Conservation (phyloP, 2,329 filamentous ascomycete genomes). For the Ceratocystis colombiana region DNA sequence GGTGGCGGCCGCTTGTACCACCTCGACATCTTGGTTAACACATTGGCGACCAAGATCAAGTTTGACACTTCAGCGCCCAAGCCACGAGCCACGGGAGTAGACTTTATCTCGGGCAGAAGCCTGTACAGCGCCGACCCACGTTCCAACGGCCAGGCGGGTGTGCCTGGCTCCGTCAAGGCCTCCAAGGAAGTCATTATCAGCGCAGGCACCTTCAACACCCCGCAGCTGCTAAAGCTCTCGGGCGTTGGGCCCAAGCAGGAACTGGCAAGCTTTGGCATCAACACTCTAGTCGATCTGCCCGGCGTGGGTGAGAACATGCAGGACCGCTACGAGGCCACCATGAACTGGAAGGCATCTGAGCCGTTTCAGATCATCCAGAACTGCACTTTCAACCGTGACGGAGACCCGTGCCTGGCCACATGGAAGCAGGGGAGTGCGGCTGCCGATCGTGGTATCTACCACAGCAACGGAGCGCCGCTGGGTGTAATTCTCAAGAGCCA, state of each 20-base stretch:
- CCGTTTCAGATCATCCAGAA: slow-evolving; percentile 19
- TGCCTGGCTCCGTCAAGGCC: slow-evolving; percentile 29
- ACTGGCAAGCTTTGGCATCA: slow-evolving; percentile 38
- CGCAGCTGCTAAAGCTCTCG: slow-evolving; percentile 43
- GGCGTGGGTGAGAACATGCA: slow-evolving; percentile 43
- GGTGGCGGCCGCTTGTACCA: slow-evolving; percentile 31
- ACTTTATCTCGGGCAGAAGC: slow-evolving; percentile 27
- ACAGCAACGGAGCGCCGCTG: slow-evolving; percentile 26
- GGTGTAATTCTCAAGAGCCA: slow-evolving; percentile 25
- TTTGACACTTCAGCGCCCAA: slow-evolving; percentile 31
- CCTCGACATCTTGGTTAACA: slow-evolving; percentile 27
- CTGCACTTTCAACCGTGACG: slow-evolving; percentile 21
- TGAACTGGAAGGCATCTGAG: slow-evolving; percentile 29
- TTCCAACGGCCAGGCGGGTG: slow-evolving; percentile 27
- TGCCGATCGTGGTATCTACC: slow-evolving; percentile 23
- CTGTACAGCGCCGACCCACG: slow-evolving; percentile 32
- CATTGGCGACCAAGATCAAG: slow-evolving; percentile 34
- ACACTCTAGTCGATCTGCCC: slow-evolving; percentile 37
- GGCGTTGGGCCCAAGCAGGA: slow-evolving; percentile 39
- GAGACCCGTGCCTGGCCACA: slow-evolving; percentile 22
- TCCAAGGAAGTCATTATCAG: slow-evolving; percentile 41
- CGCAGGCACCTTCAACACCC: slow-evolving; percentile 42
- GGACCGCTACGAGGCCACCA: slow-evolving; percentile 37
- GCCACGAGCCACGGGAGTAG: slow-evolving; percentile 36
- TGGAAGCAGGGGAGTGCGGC: slow-evolving; percentile 21